Conservation (phyloP, 2,329 filamentous ascomycete species). For the Ustulina deusta region DNA sequence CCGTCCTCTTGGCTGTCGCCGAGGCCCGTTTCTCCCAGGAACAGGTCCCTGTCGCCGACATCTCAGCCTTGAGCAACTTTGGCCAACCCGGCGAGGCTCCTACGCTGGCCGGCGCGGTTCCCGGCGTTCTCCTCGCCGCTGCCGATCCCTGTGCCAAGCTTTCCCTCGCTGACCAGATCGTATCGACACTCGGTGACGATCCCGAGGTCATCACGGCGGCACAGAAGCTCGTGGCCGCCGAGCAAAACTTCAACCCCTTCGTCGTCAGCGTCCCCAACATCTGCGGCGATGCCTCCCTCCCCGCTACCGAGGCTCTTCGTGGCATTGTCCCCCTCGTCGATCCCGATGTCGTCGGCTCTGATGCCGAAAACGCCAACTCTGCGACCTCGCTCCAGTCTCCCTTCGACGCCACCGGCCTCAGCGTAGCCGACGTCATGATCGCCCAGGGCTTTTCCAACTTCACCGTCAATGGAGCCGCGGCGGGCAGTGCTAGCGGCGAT, state of each 20-base stretch:
- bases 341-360: conserved; percentile 69
- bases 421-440: conserved; percentile 72
- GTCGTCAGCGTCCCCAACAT: conserved; percentile 69
- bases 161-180: conserved; percentile 72
- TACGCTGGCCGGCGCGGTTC: conserved; percentile 72
- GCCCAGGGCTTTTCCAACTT: conserved; percentile 74
- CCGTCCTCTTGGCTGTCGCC: conserved; percentile 58
- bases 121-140: conserved; percentile 71
- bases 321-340: conserved; percentile 77
- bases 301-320: conserved; percentile 69
- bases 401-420: conserved; percentile 70
- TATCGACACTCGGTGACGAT: conserved; percentile 69
- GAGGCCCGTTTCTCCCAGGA: conserved; percentile 74
- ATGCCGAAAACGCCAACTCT: conserved; percentile 71
- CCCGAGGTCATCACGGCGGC: conserved; percentile 71
- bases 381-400: conserved; percentile 63
- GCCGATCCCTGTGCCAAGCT: conserved; percentile 77
- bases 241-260: conserved; percentile 81
- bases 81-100: conserved; percentile 70
- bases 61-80: conserved; percentile 64
- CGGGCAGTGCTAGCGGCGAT: conserved; percentile 42
- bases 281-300: conserved; percentile 72
- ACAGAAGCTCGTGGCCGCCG: conserved; percentile 71
- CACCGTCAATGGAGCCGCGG: conserved; percentile 53
- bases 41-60: conserved; percentile 66